Evolutionary conservation across 306 rosid genomes (phyloP).

Genomic region (Cicer pinnatifidum): DNA sequence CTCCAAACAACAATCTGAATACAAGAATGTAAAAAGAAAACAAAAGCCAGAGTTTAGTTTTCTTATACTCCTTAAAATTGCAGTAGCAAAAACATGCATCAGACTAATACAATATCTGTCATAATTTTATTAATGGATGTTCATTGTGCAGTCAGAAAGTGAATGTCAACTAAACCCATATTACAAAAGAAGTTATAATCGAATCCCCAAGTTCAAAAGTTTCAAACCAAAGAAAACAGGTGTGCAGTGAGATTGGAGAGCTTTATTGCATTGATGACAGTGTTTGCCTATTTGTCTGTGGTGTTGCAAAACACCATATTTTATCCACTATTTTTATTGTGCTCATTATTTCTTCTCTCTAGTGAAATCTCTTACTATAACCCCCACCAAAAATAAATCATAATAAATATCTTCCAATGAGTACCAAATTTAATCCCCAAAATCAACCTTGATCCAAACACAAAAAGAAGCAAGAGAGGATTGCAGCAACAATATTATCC

Average conservation of each 20-base stretch:
- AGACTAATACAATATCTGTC: constrained; percentile 23
- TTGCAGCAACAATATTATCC: constrained; percentile 24
- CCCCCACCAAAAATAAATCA: neutral
- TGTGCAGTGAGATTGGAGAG: neutral
- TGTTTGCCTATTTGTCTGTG: constrained; percentile 3
- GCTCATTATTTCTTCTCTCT: neutral
- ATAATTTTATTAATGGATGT: constrained; percentile 1
- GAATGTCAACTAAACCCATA: neutral
- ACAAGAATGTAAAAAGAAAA: constrained; percentile 42
- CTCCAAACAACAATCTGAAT: constrained; percentile 92
- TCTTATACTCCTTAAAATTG: constrained; percentile 35
- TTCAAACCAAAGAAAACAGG: constrained; percentile 16
- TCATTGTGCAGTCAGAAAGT: constrained; percentile 25
- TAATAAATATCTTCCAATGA: neutral
- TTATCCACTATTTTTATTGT: neutral
- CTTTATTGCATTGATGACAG: neutral
- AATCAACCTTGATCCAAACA: constrained; percentile 31
- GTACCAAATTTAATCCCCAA: neutral
- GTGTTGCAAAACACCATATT: neutral
- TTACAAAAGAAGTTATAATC: neutral
- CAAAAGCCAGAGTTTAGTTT: constrained; percentile 17
- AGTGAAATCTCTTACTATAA: constrained; percentile 10
- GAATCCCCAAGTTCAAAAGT: constrained; percentile 20
- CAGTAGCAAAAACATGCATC: constrained; percentile 16
- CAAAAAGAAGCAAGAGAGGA: constrained; percentile 29